phyloP scores from a whole-genome alignment of 148 eudicot species.

The Rhododendron williamsianum region DNA sequence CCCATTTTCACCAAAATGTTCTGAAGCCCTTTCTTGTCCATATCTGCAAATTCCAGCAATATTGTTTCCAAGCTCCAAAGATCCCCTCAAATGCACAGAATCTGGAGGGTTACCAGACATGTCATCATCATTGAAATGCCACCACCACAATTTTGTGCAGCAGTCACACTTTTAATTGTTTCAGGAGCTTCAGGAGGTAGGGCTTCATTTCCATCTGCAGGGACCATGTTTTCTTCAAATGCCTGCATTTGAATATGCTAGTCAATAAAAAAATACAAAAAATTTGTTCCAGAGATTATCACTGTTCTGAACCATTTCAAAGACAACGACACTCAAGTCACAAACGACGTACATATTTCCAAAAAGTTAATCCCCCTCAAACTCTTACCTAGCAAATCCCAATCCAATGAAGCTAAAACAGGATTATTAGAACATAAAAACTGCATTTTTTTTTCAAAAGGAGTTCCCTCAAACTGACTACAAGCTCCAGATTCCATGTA shows the following conservation, averaged over 20 bases:
- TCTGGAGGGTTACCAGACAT: conserved; percentile 5
- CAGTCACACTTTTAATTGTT: conserved; percentile 15
- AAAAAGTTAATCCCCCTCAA: neutral
- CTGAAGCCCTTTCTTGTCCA: conserved; percentile 14
- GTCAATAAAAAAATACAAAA: neutral
- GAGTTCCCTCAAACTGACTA: neutral
- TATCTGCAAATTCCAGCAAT: conserved; percentile 6
- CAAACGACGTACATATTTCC: neutral
- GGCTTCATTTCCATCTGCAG: conserved; percentile 41
- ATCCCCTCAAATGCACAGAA: conserved; percentile 9
- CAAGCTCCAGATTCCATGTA: neutral
- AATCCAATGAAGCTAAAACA: neutral
- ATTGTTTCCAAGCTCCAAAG: conserved; percentile 12
- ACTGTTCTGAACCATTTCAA: neutral
- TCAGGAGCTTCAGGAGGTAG: conserved; percentile 16
- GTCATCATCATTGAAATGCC: conserved; percentile 13
- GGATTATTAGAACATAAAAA: neutral
- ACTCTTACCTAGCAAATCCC: neutral
- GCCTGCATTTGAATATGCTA: conserved; percentile 35
- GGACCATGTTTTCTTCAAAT: conserved; percentile 26
- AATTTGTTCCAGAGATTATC: neutral
- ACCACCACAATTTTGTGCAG: conserved; percentile 13
- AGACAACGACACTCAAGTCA: neutral
- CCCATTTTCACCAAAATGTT: conserved; percentile 18
- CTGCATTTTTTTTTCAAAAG: neutral